These are phyloP conservation scores for Myriosclerotinia scirpicola DNA, from an alignment of 2,329 filamentous ascomycete genomes.

Conservation along the genomic window DNA sequence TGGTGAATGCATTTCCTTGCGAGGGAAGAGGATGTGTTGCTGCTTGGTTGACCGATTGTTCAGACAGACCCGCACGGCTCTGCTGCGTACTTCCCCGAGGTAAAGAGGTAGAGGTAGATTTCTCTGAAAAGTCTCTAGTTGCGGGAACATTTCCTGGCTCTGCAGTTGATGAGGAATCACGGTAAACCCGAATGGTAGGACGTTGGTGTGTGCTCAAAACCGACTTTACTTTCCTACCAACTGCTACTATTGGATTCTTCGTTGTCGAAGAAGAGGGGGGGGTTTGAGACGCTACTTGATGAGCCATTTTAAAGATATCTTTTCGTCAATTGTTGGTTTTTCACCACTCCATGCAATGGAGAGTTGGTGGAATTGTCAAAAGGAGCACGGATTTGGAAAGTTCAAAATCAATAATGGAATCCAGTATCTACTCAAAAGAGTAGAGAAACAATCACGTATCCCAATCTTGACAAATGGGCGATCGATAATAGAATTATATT, in stretches of 20 bases:
- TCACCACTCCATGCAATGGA: not conserved
- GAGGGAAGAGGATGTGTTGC: conserved; percentile 12
- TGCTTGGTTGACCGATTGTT: not conserved
- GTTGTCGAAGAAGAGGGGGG: conserved; percentile 26
- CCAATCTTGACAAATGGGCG: not conserved
- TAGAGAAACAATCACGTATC: not conserved
- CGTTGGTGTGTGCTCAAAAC: conserved; percentile 30
- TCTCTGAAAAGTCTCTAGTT: conserved; percentile 21
- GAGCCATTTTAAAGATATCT: conserved; percentile 23
- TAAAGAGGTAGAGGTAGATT: not conserved
- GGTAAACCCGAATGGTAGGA: conserved; percentile 35
- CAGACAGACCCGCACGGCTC: not conserved
- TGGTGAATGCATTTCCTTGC: conserved; percentile 24
- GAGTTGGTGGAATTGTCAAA: not conserved
- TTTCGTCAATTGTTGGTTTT: not conserved
- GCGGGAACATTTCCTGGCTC: conserved; percentile 13
- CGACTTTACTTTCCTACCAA: conserved; percentile 35
- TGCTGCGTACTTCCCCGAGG: not conserved
- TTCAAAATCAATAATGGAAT: not conserved
- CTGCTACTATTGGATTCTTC: conserved; percentile 33
- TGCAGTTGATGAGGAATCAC: conserved; percentile 26
- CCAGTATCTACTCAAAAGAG: too few species aligned
- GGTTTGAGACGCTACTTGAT: conserved; percentile 23
- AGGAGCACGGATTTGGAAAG: not conserved
- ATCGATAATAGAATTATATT: not conserved